A percentile compares a stretch with the other conserved stretches of the same genome.
These are phyloP conservation scores for Lablab purpureus DNA, from an alignment of 306 rosid species.

Conservation along the genomic window DNA sequence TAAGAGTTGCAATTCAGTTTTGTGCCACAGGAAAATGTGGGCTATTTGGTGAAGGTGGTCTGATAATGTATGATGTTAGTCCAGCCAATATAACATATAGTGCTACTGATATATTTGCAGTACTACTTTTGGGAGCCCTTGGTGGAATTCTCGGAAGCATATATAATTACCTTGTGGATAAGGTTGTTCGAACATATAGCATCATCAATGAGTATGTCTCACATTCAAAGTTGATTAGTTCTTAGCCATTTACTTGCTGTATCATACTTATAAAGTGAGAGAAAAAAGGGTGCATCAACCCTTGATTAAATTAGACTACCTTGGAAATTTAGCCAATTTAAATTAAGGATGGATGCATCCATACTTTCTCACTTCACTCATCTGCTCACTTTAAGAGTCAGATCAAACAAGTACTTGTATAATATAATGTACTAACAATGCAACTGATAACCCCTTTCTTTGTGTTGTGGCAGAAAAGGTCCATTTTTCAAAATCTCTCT, in stretches of 20 bases:
- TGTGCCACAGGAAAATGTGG: slow-evolving; percentile 86
- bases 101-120: slow-evolving; percentile 63
- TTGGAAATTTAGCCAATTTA: not conserved
- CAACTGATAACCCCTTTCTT: slow-evolving; percentile 18
- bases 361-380: not conserved
- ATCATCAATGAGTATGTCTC: slow-evolving; percentile 83
- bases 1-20: slow-evolving; percentile 66
- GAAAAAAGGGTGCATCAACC: not conserved
- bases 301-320: not conserved
- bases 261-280: not conserved
- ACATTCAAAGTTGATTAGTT: slow-evolving; percentile 30
- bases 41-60: slow-evolving; percentile 89
- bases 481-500: slow-evolving; percentile 65
- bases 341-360: not conserved
- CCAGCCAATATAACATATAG: slow-evolving; percentile 53
- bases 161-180: slow-evolving; percentile 81
- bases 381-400: not conserved
- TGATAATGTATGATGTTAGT: slow-evolving; percentile 75
- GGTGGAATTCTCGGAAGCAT: slow-evolving; percentile 92
- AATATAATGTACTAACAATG: not conserved
- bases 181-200: slow-evolving; percentile 89
- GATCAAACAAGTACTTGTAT: not conserved
- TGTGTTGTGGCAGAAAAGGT: slow-evolving; percentile 75
- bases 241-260: slow-evolving; percentile 3
- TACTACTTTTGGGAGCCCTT: slow-evolving; percentile 64